Percentiles rank a stretch among this genome's conserved stretches.
These are phyloP conservation scores for Mycena kentingensis DNA, from an alignment of 768 basidiomycete genomes.

Conservation along the genomic window DNA sequence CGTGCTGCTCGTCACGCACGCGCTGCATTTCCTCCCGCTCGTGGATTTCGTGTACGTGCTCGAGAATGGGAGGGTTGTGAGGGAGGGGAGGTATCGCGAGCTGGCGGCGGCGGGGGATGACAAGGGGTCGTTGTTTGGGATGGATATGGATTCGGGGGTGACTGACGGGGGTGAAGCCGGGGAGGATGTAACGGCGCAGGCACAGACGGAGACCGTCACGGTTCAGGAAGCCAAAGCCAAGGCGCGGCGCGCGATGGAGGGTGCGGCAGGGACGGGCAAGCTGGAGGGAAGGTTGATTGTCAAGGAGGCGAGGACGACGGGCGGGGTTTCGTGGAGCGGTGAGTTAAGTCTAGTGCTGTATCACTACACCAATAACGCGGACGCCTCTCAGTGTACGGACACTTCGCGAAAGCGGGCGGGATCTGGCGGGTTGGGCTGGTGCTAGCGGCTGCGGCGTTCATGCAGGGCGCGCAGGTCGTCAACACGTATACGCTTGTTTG, in stretches of 20 bases:
- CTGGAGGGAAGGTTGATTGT: slow-evolving; percentile 68
- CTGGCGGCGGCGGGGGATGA: slow-evolving; percentile 50
- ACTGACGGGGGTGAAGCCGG: slow-evolving; percentile 38
- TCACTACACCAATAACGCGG: too few species aligned
- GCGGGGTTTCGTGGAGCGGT: slow-evolving; percentile 59
- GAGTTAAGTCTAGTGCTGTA: slow-evolving; percentile 12
- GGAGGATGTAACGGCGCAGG: slow-evolving; percentile 22
- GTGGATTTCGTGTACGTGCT: slow-evolving; percentile 87
- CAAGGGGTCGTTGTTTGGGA: slow-evolving; percentile 57
- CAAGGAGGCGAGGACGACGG: slow-evolving; percentile 64
- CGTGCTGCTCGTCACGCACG: slow-evolving; percentile 87
- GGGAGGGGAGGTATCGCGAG: slow-evolving; percentile 61
- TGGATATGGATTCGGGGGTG: slow-evolving; percentile 23
- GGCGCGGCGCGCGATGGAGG: slow-evolving; percentile 29
- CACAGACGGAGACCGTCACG: slow-evolving; percentile 14
- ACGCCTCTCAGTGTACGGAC: slow-evolving; percentile 51
- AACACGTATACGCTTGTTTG: slow-evolving; percentile 70
- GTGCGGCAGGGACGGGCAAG: slow-evolving; percentile 55
- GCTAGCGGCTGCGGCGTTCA: slow-evolving; percentile 49
- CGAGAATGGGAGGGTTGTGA: slow-evolving; percentile 71
- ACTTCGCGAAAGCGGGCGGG: slow-evolving; percentile 59
- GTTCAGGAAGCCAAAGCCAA: slow-evolving; percentile 33
- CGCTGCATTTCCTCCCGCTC: slow-evolving; percentile 83
- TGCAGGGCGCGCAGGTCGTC: slow-evolving; percentile 63
- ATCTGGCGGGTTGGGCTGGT: slow-evolving; percentile 50